Evolutionary conservation across 345 rosid species (phyloP).

Genomic region (Bruguiera parviflora): DNA sequence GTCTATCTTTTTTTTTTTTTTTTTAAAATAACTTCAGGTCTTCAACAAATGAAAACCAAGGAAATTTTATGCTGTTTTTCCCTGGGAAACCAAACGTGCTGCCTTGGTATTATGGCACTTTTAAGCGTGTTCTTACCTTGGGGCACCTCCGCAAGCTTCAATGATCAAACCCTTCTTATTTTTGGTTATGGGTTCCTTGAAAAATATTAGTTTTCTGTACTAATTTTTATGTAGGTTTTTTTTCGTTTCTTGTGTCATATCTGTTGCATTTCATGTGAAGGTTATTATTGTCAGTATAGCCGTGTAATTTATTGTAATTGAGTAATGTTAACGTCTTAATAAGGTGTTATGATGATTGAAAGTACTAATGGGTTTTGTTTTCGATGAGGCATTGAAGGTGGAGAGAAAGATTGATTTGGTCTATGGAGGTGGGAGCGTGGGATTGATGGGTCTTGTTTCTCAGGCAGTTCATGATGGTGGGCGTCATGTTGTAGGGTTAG

Average conservation of each 20-base stretch:
- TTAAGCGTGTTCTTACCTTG: conserved; percentile 29
- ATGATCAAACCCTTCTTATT: conserved; percentile 24
- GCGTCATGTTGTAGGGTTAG: conserved; percentile 98
- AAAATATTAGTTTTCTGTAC: not conserved
- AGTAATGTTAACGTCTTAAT: not conserved
- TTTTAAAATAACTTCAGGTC: no score
- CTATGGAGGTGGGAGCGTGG: conserved; percentile 98
- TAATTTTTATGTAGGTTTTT: no score
- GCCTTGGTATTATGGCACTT: conserved; percentile 45
- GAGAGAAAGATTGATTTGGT: conserved; percentile 92
- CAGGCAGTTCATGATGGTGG: conserved; percentile 99
- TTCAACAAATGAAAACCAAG: no score
- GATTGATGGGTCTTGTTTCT: conserved; percentile 97
- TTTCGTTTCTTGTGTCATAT: not conserved
- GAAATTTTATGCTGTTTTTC: conserved; percentile 13
- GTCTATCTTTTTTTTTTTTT: not conserved
- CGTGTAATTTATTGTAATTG: not conserved
- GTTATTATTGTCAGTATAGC: conserved; percentile 12
- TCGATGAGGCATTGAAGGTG: conserved; percentile 53
- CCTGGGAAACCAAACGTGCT: conserved; percentile 58
- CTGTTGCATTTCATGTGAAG: conserved; percentile 15
- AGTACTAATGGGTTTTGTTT: conserved; percentile 37
- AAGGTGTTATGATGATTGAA: conserved; percentile 22
- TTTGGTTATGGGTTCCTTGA: conserved; percentile 26
- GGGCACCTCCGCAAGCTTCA: conserved; percentile 22